These are phyloP conservation scores for Blastobotrys illinoisensis DNA, from an alignment of 1,139 yeast species.

Conservation along the genomic window DNA sequence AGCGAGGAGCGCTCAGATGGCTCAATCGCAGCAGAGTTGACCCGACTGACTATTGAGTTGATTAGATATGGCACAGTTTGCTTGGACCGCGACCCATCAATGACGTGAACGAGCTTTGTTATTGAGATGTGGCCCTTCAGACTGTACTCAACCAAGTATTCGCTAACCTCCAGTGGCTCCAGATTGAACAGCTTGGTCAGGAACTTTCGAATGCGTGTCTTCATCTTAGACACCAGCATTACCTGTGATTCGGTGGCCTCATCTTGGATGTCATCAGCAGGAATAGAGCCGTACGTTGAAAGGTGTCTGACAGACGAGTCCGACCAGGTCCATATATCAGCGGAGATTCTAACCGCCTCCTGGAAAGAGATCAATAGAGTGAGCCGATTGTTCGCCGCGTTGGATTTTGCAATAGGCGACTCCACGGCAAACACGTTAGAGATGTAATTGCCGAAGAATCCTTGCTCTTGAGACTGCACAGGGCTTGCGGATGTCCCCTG, in stretches of 20 bases:
- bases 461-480: constrained; percentile 5
- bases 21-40: constrained; percentile 30
- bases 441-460: constrained; percentile 66
- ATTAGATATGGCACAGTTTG: constrained; percentile 65
- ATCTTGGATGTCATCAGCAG: constrained; percentile 7
- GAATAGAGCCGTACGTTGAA: not conserved
- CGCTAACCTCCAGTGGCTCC: constrained; percentile 72
- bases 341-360: constrained; percentile 51
- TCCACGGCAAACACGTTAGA: constrained; percentile 87
- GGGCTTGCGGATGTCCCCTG: not conserved
- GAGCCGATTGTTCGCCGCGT: constrained; percentile 45
- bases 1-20: constrained; percentile 38
- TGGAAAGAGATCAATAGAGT: constrained; percentile 59
- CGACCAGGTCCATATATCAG: constrained; percentile 70
- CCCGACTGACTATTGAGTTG: constrained; percentile 46
- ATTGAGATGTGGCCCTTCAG: constrained; percentile 22
- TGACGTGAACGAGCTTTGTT: constrained; percentile 59
- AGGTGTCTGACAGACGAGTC: constrained; percentile 38
- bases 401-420: constrained; percentile 52
- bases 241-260: constrained; percentile 40
- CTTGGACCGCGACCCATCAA: constrained; percentile 83
- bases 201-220: constrained; percentile 63
- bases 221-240: constrained; percentile 61
- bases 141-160: constrained; percentile 46
- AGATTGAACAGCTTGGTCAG: constrained; percentile 62